Conservation (phyloP, 306 rosid genomes). For the Trichosanthes cucumerina region DNA sequence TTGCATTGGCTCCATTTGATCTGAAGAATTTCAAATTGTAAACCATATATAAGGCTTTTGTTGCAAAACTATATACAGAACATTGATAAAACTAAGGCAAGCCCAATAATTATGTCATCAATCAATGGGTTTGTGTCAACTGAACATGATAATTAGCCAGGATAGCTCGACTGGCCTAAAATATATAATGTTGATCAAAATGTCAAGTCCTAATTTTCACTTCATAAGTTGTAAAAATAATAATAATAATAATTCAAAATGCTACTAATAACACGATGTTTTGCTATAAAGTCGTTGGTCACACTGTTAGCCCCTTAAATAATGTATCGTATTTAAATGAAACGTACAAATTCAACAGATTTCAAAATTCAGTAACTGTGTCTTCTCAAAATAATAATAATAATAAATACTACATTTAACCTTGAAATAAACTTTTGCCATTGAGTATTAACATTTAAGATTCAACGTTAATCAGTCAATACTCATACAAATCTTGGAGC, state of each 20-base stretch:
- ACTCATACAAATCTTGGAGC: not conserved
- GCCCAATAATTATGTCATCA: not conserved
- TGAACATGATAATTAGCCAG: not conserved
- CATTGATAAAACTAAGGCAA: not conserved
- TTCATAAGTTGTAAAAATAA: too few relatives aligned
- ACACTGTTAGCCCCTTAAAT: too few relatives aligned
- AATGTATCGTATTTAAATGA: too few relatives aligned
- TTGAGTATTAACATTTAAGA: not conserved
- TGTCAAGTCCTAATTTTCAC: too few relatives aligned
- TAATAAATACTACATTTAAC: not conserved
- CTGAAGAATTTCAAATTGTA: not conserved
- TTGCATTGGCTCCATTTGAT: slow-evolving; percentile 17
- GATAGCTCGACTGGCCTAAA: not conserved
- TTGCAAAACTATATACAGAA: not conserved
- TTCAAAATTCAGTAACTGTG: not conserved
- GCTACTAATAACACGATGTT: too few relatives aligned
- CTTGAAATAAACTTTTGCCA: not conserved
- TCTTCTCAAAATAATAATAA: too few relatives aligned
- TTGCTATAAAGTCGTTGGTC: too few relatives aligned
- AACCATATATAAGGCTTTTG: not conserved
- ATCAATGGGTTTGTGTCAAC: not conserved
- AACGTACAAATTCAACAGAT: not conserved
- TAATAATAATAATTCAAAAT: too few relatives aligned
- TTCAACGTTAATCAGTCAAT: not conserved
- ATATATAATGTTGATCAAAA: too few relatives aligned